Percentiles rank a stretch among this genome's conserved stretches.
Conservation (phyloP, 176 grass and related monocot genomes). For the Bonia amplexicaulis region DNA sequence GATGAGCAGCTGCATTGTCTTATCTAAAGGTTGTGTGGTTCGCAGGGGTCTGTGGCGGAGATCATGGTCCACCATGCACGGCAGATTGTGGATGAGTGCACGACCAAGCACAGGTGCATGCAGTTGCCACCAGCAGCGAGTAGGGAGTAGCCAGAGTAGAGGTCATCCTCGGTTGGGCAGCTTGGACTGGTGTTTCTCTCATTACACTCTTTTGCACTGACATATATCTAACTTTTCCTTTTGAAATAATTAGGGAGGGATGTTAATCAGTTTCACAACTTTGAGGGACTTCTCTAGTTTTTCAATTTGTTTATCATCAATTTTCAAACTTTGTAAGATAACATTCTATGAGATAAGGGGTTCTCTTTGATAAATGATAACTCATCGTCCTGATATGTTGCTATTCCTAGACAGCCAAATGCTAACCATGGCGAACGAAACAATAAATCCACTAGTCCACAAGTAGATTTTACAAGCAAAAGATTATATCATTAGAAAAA, state of each 20-base stretch:
- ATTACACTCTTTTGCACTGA: not conserved
- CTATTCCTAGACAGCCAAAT: not conserved
- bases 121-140: not conserved
- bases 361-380: not conserved
- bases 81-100: not conserved
- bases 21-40: not conserved
- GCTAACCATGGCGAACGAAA: not conserved
- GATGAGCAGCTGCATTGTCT: not conserved
- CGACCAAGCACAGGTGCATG: not conserved
- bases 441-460: not conserved
- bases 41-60: not conserved
- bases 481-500: constrained; percentile 14
- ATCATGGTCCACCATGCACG: not conserved
- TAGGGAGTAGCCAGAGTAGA: constrained; percentile 8
- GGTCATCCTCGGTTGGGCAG: not conserved
- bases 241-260: no score
- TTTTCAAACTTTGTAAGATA: not conserved
- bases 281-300: not conserved
- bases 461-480: not conserved
- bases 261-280: no score
- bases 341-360: not conserved
- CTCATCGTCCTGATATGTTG: not conserved
- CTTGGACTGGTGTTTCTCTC: not conserved
- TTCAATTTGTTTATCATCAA: not conserved
- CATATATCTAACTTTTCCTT: not conserved